A percentile compares a stretch with the other conserved stretches of the same genome.
phyloP scores from a whole-genome alignment of 495 filamentous ascomycete species.

The Xanthoparmelia taractica region DNA sequence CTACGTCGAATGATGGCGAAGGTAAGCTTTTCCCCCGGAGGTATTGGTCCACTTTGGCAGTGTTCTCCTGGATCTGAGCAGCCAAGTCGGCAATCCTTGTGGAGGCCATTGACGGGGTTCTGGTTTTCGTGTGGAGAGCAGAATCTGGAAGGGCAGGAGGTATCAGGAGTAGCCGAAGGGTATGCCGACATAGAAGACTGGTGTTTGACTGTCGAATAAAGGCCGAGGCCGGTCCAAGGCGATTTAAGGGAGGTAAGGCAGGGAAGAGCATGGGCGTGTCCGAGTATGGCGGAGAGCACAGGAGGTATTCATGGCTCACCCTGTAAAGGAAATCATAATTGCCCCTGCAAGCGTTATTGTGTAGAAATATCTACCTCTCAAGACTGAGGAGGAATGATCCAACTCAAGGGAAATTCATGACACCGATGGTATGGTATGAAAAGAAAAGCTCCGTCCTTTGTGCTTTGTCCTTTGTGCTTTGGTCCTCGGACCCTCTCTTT shows the following conservation, averaged over 20 bases:
- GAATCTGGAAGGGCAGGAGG: neutral
- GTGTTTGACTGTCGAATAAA: neutral
- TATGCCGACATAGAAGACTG: neutral
- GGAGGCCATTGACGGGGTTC: neutral
- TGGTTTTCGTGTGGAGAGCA: neutral
- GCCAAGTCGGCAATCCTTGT: neutral
- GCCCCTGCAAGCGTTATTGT: too few species aligned
- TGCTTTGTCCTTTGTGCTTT: neutral
- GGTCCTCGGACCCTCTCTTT: neutral
- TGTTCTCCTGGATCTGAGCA: conserved; percentile 13
- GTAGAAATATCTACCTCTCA: too few species aligned
- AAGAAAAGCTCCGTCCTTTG: neutral
- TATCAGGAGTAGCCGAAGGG: neutral
- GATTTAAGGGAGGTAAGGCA: neutral
- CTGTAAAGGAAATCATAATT: too few species aligned
- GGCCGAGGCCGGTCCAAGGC: neutral
- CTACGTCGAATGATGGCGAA: conserved; percentile 22
- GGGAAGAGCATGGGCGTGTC: neutral
- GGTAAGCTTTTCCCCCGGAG: conserved; percentile 15
- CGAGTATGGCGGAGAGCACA: too few species aligned
- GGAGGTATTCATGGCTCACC: neutral
- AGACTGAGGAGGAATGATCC: neutral
- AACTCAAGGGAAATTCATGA: neutral
- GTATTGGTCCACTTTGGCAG: conserved; percentile 18
- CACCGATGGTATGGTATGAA: neutral